phyloP scores from a whole-genome alignment of 139 green algal species.

The Chlamydomonas schloesseri region DNA sequence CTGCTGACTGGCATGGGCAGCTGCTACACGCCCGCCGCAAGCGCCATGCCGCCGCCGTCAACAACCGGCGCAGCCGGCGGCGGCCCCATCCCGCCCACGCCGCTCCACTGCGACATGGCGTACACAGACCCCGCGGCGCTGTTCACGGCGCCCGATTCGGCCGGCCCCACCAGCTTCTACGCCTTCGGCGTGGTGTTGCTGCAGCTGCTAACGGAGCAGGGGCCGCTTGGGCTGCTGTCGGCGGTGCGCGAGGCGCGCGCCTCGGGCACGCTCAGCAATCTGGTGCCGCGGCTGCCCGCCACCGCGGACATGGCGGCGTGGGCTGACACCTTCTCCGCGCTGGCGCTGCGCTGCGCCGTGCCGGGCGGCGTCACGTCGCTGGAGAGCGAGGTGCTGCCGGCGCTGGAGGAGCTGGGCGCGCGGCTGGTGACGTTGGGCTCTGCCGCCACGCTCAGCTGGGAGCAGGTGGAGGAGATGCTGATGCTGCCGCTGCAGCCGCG shows the following conservation, averaged over 20 bases:
- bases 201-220: conserved; percentile 73
- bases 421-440: conserved; percentile 55
- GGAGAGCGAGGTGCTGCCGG: conserved; percentile 65
- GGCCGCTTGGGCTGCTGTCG: conserved; percentile 60
- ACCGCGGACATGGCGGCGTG: conserved; percentile 44
- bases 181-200: conserved; percentile 68
- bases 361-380: conserved; percentile 45
- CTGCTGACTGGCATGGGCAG: background rate
- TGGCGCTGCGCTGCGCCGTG: conserved; percentile 64
- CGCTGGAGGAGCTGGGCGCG: conserved; percentile 52
- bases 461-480: conserved; percentile 75
- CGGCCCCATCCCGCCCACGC: conserved; percentile 3
- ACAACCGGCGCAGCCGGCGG: background rate
- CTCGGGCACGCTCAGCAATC: conserved; percentile 52
- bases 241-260: conserved; percentile 59
- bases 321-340: conserved; percentile 48
- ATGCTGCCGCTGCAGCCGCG: conserved; percentile 69
- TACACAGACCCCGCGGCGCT: conserved; percentile 68
- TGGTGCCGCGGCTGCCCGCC: conserved; percentile 55
- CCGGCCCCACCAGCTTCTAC: conserved; percentile 56
- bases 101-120: conserved; percentile 62
- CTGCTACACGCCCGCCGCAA: background rate
- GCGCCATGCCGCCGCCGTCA: too few species aligned
- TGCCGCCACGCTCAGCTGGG: conserved; percentile 62
- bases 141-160: conserved; percentile 41